These are phyloP conservation scores for Auricularia sp. DNA, from an alignment of 768 basidiomycete species.

Conservation along the genomic window DNA sequence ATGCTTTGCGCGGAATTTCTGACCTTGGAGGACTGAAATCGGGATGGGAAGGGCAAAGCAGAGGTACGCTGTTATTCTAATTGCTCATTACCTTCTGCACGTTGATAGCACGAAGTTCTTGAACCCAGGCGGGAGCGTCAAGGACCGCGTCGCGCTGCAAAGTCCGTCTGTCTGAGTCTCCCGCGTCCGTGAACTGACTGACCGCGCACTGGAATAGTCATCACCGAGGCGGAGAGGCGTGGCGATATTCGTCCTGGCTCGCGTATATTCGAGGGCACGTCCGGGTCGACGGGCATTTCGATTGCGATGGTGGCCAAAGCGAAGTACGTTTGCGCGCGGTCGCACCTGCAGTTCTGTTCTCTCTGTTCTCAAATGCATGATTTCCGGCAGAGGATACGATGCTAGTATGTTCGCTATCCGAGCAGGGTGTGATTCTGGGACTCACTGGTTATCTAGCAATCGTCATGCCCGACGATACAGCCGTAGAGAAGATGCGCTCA, in stretches of 20 bases:
- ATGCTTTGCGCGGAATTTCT: background rate
- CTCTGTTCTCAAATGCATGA: background rate
- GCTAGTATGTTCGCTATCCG: constrained; percentile 42
- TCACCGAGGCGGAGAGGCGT: constrained; percentile 80
- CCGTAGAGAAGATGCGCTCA: constrained; percentile 83
- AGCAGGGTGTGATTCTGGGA: background rate
- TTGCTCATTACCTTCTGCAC: background rate
- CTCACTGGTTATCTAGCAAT: constrained; percentile 43
- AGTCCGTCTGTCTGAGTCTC: constrained; percentile 37
- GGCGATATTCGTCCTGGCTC: constrained; percentile 81
- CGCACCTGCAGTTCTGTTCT: background rate
- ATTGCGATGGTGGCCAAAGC: constrained; percentile 88
- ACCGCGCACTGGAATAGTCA: constrained; percentile 45
- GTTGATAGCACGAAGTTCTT: constrained; percentile 48
- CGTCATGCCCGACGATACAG: constrained; percentile 83
- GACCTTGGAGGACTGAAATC: no score
- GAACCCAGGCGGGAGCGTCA: constrained; percentile 96
- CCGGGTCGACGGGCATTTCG: constrained; percentile 92
- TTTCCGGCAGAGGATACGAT: constrained; percentile 64
- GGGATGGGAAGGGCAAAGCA: constrained; percentile 56
- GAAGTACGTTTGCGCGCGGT: constrained; percentile 36
- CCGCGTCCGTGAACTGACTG: no score
- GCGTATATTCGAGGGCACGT: constrained; percentile 93
- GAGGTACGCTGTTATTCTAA: constrained; percentile 46
- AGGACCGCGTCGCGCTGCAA: constrained; percentile 90